These are phyloP conservation scores for Danielozyma ontarioensis DNA, from an alignment of 805 yeast species.

Conservation along the genomic window DNA sequence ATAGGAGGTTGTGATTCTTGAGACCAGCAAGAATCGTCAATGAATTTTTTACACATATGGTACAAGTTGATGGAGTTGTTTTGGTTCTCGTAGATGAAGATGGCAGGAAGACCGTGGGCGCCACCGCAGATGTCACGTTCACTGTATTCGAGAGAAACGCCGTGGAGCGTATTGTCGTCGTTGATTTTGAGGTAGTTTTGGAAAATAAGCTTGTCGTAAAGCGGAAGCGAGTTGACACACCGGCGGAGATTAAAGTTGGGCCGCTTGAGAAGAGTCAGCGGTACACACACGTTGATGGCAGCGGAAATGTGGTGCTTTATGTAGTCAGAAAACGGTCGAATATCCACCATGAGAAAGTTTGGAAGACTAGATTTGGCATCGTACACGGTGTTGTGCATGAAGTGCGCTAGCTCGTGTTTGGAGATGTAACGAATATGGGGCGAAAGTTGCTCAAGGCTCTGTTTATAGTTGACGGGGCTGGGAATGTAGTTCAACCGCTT, in stretches of 20 bases:
- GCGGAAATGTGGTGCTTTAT: conserved; percentile 50
- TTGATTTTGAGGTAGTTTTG: conserved; percentile 24
- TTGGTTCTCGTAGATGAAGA: conserved; percentile 47
- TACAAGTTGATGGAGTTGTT: conserved; percentile 35
- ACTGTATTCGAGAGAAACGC: not conserved
- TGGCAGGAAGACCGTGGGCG: conserved; percentile 29
- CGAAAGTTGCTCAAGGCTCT: conserved; percentile 18
- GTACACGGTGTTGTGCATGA: conserved; percentile 5
- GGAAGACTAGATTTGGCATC: conserved; percentile 8
- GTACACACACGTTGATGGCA: conserved; percentile 76
- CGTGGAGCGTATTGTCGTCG: conserved; percentile 4
- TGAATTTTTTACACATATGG: conserved; percentile 46
- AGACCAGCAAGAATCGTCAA: conserved; percentile 21
- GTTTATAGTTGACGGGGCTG: conserved; percentile 12
- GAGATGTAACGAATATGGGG: conserved; percentile 13
- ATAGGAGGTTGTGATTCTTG: conserved; percentile 27
- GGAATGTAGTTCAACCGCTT: conserved; percentile 18
- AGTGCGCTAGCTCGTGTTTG: conserved; percentile 9
- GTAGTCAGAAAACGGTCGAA: conserved; percentile 75
- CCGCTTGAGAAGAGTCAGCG: conserved; percentile 82
- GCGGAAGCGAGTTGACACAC: conserved; percentile 57
- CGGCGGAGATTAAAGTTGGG: conserved; percentile 61
- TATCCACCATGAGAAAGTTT: conserved; percentile 55
- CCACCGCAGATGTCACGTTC: conserved; percentile 7
- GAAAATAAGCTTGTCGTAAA: conserved; percentile 43